phyloP scores from a whole-genome alignment of 2,329 filamentous ascomycete genomes.

The Mycosphaerella arachidis region DNA sequence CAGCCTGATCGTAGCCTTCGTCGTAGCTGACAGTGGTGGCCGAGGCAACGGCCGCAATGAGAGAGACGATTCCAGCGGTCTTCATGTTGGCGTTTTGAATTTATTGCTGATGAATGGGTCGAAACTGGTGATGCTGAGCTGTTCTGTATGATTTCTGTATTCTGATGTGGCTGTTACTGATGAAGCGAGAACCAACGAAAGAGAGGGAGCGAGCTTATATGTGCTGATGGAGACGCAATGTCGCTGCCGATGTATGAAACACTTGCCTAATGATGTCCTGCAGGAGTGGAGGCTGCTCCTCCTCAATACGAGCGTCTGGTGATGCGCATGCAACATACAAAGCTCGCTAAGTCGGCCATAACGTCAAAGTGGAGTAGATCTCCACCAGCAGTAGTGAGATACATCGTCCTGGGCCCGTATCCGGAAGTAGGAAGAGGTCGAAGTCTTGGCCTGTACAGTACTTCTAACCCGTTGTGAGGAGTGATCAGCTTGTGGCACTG shows the following conservation, averaged over 20 bases:
- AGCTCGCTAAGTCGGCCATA: neutral
- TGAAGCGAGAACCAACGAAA: neutral
- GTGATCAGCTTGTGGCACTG: neutral
- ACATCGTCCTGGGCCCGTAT: neutral
- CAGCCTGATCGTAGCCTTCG: constrained; percentile 60
- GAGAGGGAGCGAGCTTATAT: neutral
- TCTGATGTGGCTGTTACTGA: neutral
- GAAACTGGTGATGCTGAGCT: neutral
- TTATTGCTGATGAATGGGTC: neutral
- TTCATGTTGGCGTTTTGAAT: constrained; percentile 14
- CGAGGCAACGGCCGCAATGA: constrained; percentile 28
- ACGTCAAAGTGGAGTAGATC: neutral
- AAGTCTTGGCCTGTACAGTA: neutral
- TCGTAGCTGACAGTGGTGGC: constrained; percentile 58
- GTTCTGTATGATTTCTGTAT: neutral
- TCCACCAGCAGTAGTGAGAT: neutral
- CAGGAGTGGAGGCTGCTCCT: neutral
- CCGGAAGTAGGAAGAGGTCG: neutral
- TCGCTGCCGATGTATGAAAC: neutral
- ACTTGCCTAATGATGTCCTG: neutral
- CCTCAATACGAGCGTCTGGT: neutral
- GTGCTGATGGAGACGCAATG: neutral
- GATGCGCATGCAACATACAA: neutral
- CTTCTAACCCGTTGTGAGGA: neutral
- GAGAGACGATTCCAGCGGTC: constrained; percentile 38